Base-by-base conservation (phyloP, 768 basidiomycete genomes). In the Boletus reticulatus region DNA sequence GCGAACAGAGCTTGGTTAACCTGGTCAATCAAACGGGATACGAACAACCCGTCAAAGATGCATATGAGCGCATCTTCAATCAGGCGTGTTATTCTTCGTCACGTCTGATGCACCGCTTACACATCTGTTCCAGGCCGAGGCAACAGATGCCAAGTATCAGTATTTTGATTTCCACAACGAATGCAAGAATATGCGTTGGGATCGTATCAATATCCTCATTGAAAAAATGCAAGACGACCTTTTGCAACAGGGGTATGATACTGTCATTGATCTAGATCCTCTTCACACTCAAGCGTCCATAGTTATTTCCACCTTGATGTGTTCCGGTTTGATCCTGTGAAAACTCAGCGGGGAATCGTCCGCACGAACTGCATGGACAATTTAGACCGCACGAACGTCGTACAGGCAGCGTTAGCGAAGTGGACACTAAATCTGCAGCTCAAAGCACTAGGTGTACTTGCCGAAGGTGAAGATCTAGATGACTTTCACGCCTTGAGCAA, bases 121-220 rank as follows among this genome's bases (percentile, higher is more conserved):
- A 24, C 1, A 27, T 45, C 12, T 56, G 4, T 43, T 61, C 13
- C 50, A 91, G 89, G 70, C 84, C 49, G 78, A 84, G 62, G 64
- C 88, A 34, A 78, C 85, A 5, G 78, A 84, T 32, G 86, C 91
- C 39, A 85, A 84, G 63, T 99, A 99, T 66, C 79, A 89, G 60
- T 97, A 98, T 75, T 99, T 98, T 64, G 97, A 99, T 67, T 99
- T 99, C 77, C 96, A 98, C 70, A 86, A 82, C 57, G 94, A 98
- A 71, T 98, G 95, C 78, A 89, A 84, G 67, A 80, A 89, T 47
- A 92, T 98, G 88, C 87, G 92, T 41, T 99, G 93, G 85, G 93
- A 99, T 68, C 84, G 94, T 44, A 92, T 99, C 59, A 83, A 83
- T 50, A 70, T 93, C 16, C 79, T 99, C 39, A 81, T 95, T 43